Evolutionary conservation across 208 protist genomes (phyloP).

Genomic region (Trypanosoma congolense): DNA sequence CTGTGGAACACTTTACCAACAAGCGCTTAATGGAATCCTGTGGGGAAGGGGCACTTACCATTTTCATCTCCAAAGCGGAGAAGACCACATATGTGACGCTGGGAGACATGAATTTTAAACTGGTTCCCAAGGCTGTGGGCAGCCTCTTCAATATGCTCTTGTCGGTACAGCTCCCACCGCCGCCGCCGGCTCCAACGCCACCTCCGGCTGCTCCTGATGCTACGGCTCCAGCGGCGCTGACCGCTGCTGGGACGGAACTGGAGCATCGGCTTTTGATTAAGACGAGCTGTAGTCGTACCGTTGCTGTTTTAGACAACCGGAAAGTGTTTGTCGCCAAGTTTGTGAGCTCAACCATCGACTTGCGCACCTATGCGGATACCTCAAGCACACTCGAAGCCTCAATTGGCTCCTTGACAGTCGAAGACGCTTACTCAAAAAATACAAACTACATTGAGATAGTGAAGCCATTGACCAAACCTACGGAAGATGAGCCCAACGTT

Average conservation of each 20-base stretch:
- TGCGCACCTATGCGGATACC: conserved; percentile 31
- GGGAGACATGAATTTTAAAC: conserved; percentile 37
- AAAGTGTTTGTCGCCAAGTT: conserved; percentile 44
- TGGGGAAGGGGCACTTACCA: conserved; percentile 11
- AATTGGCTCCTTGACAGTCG: conserved; percentile 46
- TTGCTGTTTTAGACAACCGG: conserved; percentile 32
- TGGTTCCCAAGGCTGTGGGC: conserved; percentile 62
- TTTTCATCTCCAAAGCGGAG: conserved; percentile 22
- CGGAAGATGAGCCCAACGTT: conserved; percentile 1
- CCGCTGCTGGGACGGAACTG: not conserved
- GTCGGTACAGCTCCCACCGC: conserved; percentile 49
- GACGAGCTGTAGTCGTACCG: conserved; percentile 5
- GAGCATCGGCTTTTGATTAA: conserved; percentile 2
- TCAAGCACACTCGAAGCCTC: conserved; percentile 30
- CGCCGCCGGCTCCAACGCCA: not conserved
- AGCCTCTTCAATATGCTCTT: conserved; percentile 65
- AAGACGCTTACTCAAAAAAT: conserved; percentile 29
- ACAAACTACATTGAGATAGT: conserved; percentile 51
- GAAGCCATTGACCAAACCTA: conserved; percentile 21
- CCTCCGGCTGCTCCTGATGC: not conserved
- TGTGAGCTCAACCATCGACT: conserved; percentile 20
- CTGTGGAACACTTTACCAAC: conserved; percentile 67
- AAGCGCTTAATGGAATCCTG: conserved; percentile 39
- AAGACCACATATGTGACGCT: conserved; percentile 35
- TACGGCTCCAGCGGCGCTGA: not conserved